A percentile compares a stretch with the other conserved stretches of the same genome.
Conservation (phyloP, 2,329 filamentous ascomycete species). For the Neonectria sp. region DNA sequence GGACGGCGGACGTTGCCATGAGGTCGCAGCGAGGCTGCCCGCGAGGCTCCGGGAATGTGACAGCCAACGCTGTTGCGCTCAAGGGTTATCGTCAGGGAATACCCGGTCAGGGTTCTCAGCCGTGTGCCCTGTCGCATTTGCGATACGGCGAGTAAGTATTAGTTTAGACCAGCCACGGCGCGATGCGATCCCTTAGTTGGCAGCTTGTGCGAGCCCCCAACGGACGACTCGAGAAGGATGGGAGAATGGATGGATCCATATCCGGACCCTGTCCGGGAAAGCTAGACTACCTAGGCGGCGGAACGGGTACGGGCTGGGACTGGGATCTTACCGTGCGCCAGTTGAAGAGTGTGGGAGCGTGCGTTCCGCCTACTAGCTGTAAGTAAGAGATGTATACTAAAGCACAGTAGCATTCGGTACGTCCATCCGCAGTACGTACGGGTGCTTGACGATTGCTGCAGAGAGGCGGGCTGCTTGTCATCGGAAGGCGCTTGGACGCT, state of each 20-base stretch:
- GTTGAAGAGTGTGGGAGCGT: constrained; percentile 16
- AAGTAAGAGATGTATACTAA: background rate
- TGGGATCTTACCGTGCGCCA: background rate
- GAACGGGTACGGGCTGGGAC: constrained; percentile 9
- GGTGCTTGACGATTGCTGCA: background rate
- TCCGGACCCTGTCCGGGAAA: constrained; percentile 13
- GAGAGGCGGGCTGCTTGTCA: background rate
- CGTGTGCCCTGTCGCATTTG: too few relatives aligned
- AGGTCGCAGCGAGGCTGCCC: constrained; percentile 15
- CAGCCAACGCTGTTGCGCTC: constrained; percentile 13
- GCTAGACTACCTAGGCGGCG: background rate
- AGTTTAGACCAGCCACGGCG: too few relatives aligned
- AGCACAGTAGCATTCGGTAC: constrained; percentile 1
- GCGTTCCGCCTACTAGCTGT: constrained; percentile 1
- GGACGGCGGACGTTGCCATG: background rate
- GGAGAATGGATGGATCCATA: constrained; percentile 13
- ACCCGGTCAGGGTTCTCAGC: too few relatives aligned
- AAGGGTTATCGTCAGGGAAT: too few relatives aligned
- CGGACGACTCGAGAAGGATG: background rate
- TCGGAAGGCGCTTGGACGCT: constrained; percentile 9
- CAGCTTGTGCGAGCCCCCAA: too few relatives aligned
- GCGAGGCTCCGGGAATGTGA: constrained; percentile 34
- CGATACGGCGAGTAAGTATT: too few relatives aligned
- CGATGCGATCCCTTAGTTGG: too few relatives aligned
- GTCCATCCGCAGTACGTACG: background rate